Evolutionary conservation across 192 early-diverging fungal genomes (phyloP).

Genomic region (Piromyces sp.): DNA sequence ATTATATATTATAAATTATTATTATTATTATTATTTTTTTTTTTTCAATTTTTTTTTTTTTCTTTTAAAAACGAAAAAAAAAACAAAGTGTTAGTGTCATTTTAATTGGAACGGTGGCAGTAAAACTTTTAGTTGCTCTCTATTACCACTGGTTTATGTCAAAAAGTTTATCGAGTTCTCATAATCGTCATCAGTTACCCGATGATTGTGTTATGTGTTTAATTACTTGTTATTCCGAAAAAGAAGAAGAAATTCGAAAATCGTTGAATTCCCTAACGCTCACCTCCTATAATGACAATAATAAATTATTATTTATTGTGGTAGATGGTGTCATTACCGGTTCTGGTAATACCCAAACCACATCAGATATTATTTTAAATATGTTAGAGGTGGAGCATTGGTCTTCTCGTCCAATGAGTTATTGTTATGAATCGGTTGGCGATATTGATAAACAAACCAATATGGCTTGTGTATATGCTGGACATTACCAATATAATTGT

Average conservation of each 20-base stretch:
- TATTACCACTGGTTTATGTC: not conserved
- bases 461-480: conserved; percentile 94
- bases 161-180: not conserved
- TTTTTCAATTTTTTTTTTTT: no score
- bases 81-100: not conserved
- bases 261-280: conserved; percentile 61
- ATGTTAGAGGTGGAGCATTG: not conserved
- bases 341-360: conserved; percentile 23
- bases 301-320: conserved; percentile 63
- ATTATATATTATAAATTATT: no score
- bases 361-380: not conserved
- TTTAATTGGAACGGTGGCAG: not conserved
- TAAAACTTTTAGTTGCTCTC: not conserved
- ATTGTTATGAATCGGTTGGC: conserved; percentile 24
- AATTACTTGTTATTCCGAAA: conserved; percentile 41
- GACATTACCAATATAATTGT: conserved; percentile 77
- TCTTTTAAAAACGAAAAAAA: no score
- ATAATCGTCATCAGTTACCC: not conserved
- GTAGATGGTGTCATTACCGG: conserved; percentile 66
- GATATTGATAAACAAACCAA: conserved; percentile 88
- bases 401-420: not conserved
- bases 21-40: no score
- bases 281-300: conserved; percentile 48
- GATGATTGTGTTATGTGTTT: not conserved
- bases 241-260: conserved; percentile 43